Base-by-base conservation (phyloP, 495 filamentous ascomycete genomes). In the Tuber microsphaerosporum region DNA sequence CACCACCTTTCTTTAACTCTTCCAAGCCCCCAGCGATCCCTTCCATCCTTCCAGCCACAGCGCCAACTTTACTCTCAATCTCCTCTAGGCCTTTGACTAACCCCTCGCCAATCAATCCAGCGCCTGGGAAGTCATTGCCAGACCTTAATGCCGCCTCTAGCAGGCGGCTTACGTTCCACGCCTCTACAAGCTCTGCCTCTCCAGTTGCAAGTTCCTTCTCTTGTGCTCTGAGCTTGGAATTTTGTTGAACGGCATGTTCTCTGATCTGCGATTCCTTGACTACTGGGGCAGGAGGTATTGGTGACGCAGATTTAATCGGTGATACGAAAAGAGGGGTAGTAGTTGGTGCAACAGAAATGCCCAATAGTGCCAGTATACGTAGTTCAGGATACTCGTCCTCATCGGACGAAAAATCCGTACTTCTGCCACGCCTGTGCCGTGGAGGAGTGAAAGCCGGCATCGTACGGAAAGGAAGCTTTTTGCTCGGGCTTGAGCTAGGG, bases 361-460 rank as follows among this genome's bases (percentile, higher is more conserved):
- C 81, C 48, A 82, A 69, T 19, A 82, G 71, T n/a, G 77, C 74
- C 22, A 82, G 77, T 75, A 82, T 79, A 14, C 80, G 70, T 17
- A 82, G 43, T 51, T 82, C 80, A 12, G 81, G 81, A 65, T 77
- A 75, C 12, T 75, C 75, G 16, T 75, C 74, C 4, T 80, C 77
- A 26, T 39, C 34, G 2, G 46, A 70, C 56, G 37, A 56, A 14
- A 75, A 22, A 73, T 78, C 76, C 6, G 75, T 12, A 34, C 77
- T 76, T 72, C 51, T 70, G 2, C 79, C 73, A 39, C 77, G 80
- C 26, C 80, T 72, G 16, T 75, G 74, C 26, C 71, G 78, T 51
- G 74, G 71, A 26, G 81, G 80, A n/a, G 80, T 82, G 34, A 82
- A 75, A 20, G 45, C 65, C 4, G 80, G 79, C 70, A 82, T 79